These are phyloP conservation scores for Cladosporium sp. DNA, from an alignment of 2,329 filamentous ascomycete genomes.

Conservation along the genomic window DNA sequence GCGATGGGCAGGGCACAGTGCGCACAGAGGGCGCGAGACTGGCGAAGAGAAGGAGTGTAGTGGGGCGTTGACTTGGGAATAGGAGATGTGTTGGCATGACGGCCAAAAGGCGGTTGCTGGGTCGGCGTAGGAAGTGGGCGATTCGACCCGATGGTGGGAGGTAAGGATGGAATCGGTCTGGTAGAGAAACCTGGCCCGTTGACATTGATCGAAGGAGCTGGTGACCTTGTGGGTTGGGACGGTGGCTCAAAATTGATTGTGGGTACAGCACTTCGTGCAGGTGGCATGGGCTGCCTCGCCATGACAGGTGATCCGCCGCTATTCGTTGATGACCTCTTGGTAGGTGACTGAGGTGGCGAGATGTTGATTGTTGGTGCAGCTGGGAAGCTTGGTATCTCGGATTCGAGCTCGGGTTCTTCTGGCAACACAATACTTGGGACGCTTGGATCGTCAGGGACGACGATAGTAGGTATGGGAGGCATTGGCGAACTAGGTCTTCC, in stretches of 20 bases:
- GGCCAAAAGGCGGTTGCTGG: slow-evolving; percentile 33
- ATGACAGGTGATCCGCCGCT: not conserved
- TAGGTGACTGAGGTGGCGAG: slow-evolving; percentile 15
- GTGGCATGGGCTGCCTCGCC: not conserved
- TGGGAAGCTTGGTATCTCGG: slow-evolving; percentile 2
- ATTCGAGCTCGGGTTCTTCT: slow-evolving; percentile 21
- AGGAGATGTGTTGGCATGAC: slow-evolving; percentile 29
- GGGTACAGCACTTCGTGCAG: not conserved
- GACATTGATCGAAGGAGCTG: slow-evolving; percentile 20
- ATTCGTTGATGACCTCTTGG: not conserved
- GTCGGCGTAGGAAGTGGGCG: slow-evolving; percentile 49
- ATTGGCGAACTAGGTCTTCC: slow-evolving; percentile 13
- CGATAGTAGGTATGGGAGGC: slow-evolving; percentile 21
- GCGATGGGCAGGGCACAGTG: slow-evolving; percentile 81
- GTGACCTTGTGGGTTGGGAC: not conserved
- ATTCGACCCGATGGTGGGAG: slow-evolving; percentile 11
- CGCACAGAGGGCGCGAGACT: slow-evolving; percentile 70
- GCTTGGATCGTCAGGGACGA: slow-evolving; percentile 5
- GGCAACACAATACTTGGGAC: slow-evolving; percentile 17
- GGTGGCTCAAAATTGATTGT: slow-evolving; percentile 16
- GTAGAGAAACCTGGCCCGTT: slow-evolving; percentile 15
- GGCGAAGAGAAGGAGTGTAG: slow-evolving; percentile 43
- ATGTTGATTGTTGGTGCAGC: slow-evolving; percentile 20
- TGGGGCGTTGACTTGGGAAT: slow-evolving; percentile 37
- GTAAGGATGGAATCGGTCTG: slow-evolving; percentile 13